Evolutionary conservation across 148 eudicot genomes (phyloP), one percentile per base, ranked within the genome.

Genomic region (Arctostaphylos glauca): DNA sequence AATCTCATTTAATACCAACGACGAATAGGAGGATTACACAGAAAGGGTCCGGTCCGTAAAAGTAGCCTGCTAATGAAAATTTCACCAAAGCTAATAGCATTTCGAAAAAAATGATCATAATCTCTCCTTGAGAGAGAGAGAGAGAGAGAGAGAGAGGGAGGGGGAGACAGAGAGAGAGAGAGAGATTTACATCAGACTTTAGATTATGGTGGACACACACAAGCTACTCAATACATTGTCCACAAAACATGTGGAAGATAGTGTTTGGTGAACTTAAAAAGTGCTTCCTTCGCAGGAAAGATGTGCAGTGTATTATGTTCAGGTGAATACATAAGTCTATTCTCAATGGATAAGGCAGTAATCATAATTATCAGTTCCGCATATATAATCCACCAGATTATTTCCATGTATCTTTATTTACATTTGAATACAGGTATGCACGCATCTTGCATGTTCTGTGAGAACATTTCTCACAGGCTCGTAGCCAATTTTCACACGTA

Each of bases 241-340:
- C n/a, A 48, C 55, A 25, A 46, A 73, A 73, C 18, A 44, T 7
- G 53, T 38, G 5, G 3, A 49, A 74, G 41, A 48, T 74, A 74
- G 9, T 74, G 38, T 48, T 9, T 12, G 25, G 14, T 48, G 41
- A 79, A 46, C 12, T 47, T 14, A 14, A 14, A 3, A n/a, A 19
- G 58, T 80, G 23, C 74, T 80, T 44, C 56, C 23, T 55, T 55
- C 25, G 16, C 48, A 56, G 23, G 50, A 80, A 64, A 79, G 73
- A 62, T 0, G 49, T 12, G 38, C 53, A 79, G 49, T 16, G 9
- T 10, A 62, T 31, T 47, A 13, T 47, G 54, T 23, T 10, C 13
- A 76, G 5, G 25, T 53, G 44, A 5, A 31, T 70, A 66, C 5
- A 62, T 25, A 19, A 46, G 13, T 47, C 56, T 70, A 49, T 9